A percentile compares a stretch with the other conserved stretches of the same genome.
Conservation (phyloP, 495 filamentous ascomycete species). For the Neurospora tetraspora region DNA sequence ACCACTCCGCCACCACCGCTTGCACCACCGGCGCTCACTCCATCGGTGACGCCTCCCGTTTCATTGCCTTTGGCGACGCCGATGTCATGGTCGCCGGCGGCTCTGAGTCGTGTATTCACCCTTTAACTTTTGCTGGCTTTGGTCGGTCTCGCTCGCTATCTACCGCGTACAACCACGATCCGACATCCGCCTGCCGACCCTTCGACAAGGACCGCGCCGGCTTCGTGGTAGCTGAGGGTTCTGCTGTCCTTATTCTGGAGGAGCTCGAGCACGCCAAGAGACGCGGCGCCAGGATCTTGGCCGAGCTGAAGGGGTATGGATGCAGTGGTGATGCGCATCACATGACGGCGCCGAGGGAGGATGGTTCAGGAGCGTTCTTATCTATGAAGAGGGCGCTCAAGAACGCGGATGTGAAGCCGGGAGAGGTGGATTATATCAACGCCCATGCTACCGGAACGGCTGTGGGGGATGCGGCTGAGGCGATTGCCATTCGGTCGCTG, state of each 20-base stretch:
- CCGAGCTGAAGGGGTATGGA: conserved; percentile 83
- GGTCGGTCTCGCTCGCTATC: conserved; percentile 76
- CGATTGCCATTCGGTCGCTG: conserved; percentile 66
- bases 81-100: conserved; percentile 93
- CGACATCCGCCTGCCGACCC: conserved; percentile 65
- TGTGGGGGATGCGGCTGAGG: conserved; percentile 83
- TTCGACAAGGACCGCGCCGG: conserved; percentile 77
- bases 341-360: conserved; percentile 77
- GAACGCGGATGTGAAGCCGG: conserved; percentile 58
- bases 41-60: conserved; percentile 82
- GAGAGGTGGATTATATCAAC: conserved; percentile 81
- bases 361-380: conserved; percentile 68
- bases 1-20: conserved; percentile 84
- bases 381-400: conserved; percentile 80
- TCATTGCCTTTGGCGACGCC: conserved; percentile 84
- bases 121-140: conserved; percentile 85
- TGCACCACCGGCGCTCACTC: conserved; percentile 94
- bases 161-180: conserved; percentile 68
- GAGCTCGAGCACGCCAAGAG: conserved; percentile 80
- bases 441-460: conserved; percentile 85
- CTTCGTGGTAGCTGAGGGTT: conserved; percentile 91
- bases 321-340: conserved; percentile 82
- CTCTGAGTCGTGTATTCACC: conserved; percentile 92
- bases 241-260: conserved; percentile 79
- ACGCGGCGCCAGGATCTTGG: conserved; percentile 73